A percentile compares a stretch with the other conserved stretches of the same genome.
These are phyloP conservation scores for Sordariomycetes sp. DNA, from an alignment of 2,329 filamentous ascomycete genomes.

Conservation along the genomic window DNA sequence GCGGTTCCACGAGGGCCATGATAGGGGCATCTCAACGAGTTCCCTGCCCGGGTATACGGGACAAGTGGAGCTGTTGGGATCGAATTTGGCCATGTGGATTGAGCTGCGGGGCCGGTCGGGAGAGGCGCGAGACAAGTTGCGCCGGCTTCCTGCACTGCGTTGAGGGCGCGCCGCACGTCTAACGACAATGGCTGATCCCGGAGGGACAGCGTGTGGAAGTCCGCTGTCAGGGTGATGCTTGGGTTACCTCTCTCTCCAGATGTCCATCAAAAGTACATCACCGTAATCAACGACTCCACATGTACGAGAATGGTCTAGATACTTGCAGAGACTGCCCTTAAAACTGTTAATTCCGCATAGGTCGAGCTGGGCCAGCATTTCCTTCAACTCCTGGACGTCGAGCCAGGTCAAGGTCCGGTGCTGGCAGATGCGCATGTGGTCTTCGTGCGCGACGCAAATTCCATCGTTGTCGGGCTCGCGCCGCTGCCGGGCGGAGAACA, in stretches of 20 bases:
- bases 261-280: too few relatives aligned
- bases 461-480: neutral
- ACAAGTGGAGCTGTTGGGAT: neutral
- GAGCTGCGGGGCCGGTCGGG: too few relatives aligned
- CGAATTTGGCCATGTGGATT: neutral
- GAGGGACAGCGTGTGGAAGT: neutral
- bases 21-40: neutral
- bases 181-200: neutral
- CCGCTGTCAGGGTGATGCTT: neutral
- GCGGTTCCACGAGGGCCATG: too few relatives aligned
- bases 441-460: neutral
- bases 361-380: neutral
- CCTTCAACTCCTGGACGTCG: neutral
- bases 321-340: neutral
- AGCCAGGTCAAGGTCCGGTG: neutral
- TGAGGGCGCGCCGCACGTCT: neutral
- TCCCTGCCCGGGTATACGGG: neutral
- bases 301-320: neutral
- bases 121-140: neutral
- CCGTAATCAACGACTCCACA: too few relatives aligned
- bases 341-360: neutral
- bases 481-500: neutral
- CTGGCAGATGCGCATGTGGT: neutral
- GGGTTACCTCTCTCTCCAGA: too few relatives aligned
- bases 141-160: neutral